Evolutionary conservation across 148 eudicot species (phyloP), one percentile per base, ranked within the genome.

Genomic region (Chenopodium suecicum): DNA sequence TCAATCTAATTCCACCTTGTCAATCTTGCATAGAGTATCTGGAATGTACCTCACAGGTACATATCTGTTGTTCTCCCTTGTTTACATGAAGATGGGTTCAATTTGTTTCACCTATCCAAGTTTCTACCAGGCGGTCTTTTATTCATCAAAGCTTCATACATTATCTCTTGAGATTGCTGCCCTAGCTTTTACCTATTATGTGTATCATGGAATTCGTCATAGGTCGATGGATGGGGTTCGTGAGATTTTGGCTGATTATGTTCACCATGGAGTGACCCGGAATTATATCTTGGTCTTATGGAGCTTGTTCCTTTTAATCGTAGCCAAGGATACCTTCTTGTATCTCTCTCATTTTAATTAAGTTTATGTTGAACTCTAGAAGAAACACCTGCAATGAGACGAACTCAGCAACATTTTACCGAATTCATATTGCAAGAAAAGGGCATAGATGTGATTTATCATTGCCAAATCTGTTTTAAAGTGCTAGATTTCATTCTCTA

Each of bases 21-120:
- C 85, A 25, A 83, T 83, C 44, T 79, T 79, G 74, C 66, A 79
- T 74, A 79, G 84, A 71, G 72, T 77, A 56, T 82, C 83, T 4
- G 83, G 83, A 34, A 63, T 73, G 29, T 81, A 81, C 78, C 83
- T 81, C 31, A 31, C 79, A 9, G 79, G 56, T 68, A 16, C 14
- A 14, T 16, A 25, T 17, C 12, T 54, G 47, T 48, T 54, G 58
- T 81, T 81, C 64, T 76, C 74, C 23, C 83, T 81, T 54, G 41
- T 75, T 23, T 68, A 72, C 41, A 32, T 81, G 41, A 67, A 75
- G 63, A 47, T 76, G 48, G 83, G 75, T 2, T 4, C 58, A 9
- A 29, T 81, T 56, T 81, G 75, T 69, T 76, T 81, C 50, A 81
- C 79, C 31, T 76, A 32, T 56, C 78, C 77, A 17, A 78, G 79